Evolutionary conservation across 1,284 basidiomycete species (phyloP).

Genomic region (Fomitopsis schrenkii): DNA sequence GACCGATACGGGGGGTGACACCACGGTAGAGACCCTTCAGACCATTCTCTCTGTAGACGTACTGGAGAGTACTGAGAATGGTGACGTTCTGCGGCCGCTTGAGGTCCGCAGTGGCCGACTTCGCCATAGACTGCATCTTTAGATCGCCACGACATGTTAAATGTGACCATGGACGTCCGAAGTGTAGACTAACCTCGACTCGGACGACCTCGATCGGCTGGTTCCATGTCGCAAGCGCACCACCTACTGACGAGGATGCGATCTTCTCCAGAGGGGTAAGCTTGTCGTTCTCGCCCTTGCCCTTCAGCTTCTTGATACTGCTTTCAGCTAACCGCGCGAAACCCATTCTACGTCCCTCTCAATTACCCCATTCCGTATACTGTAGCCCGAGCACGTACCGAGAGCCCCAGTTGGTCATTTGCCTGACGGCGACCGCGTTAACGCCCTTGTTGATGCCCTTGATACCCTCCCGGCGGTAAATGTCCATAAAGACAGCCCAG

Average conservation of each 20-base stretch:
- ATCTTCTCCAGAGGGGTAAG: constrained; percentile 86
- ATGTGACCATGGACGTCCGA: neutral
- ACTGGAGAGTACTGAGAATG: constrained; percentile 85
- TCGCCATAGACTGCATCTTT: constrained; percentile 99
- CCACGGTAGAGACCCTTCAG: constrained; percentile 97
- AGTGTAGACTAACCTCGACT: constrained; percentile 61
- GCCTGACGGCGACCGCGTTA: constrained; percentile 95
- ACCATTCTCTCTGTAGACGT: constrained; percentile 96
- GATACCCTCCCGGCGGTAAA: constrained; percentile 91
- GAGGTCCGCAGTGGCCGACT: constrained; percentile 51
- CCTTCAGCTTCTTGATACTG: constrained; percentile 73
- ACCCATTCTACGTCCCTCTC: constrained; percentile 70
- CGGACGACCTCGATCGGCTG: constrained; percentile 98
- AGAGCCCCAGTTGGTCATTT: constrained; percentile 99
- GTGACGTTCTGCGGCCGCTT: constrained; percentile 90
- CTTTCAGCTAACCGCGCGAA: constrained; percentile 93
- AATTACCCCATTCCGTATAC: neutral
- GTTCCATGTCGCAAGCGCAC: constrained; percentile 98
- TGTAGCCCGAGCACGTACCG: constrained; percentile 48
- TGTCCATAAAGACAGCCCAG: constrained; percentile 92
- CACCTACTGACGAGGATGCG: constrained; percentile 85
- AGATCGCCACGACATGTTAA: constrained; percentile 2
- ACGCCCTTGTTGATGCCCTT: constrained; percentile 99
- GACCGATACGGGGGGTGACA: constrained; percentile 93
- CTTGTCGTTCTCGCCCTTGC: constrained; percentile 74